Evolutionary conservation across 225 moss, liverwort and hornwort species (phyloP), one percentile per base, ranked within the genome.

Genomic region (Bryum argenteum): DNA sequence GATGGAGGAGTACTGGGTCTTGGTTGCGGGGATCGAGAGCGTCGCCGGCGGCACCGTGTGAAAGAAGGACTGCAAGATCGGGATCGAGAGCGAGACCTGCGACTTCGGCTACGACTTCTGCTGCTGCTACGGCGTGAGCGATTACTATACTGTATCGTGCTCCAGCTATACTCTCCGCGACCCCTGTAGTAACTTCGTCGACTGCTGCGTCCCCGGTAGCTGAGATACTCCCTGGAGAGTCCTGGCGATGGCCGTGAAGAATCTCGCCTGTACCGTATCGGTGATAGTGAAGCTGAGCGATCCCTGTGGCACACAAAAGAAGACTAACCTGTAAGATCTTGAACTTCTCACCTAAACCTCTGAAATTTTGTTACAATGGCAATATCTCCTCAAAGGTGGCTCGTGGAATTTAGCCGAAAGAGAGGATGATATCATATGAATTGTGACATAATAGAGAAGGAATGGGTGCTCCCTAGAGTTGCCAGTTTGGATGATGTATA

Each of bases 181-280:
- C 95, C 86, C 72, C 88, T 83, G 68, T 80, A 86, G 56, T 89
- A 93, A 22, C 91, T 76, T 40, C 84, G 86, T 58, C 33, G 33
- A 33, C 90, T 82, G 64, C 80, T 90, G 67, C 73, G 82, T 70
- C 89, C 79, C 28, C 86, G 81, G 24, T 93, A 88, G 38, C 84
- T 74, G 59, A 80, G 89, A 41, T 88, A 77, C 52, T 95, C 92
- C 76, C 91, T 86, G n/a, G 84, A 83, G 5, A 84, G 5, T 28
- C 2, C 79, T 26, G 88, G 93, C 39, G 89, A 92, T 24, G 81
- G 81, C 1, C 73, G 84, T 37, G 5, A 6, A 0, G 77, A 82
- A 78, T 91, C 86, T 8, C 82, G 89, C 71, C 93, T 82, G 58
- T 91, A 89, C 11, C 89, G 83, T 40, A 95, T 89, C 54, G 92